phyloP scores from a whole-genome alignment of 2,329 filamentous ascomycete species.

The Penicillium digitatum region DNA sequence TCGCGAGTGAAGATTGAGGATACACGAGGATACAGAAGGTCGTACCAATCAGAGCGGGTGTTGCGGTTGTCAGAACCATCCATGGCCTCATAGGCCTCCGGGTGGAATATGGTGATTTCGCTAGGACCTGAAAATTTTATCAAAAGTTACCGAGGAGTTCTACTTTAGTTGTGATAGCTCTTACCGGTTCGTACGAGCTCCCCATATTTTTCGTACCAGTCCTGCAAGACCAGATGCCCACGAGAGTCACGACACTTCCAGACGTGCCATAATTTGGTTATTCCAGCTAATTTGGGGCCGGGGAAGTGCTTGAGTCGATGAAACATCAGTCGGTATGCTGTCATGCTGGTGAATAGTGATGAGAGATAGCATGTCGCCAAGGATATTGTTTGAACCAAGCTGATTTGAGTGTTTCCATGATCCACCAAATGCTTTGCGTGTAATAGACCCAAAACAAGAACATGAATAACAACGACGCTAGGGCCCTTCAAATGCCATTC shows the following conservation, averaged over 20 bases:
- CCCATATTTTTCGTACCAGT: background rate
- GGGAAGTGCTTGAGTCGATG: conserved; percentile 6
- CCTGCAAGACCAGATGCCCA: conserved; percentile 3
- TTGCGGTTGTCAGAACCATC: conserved; percentile 6
- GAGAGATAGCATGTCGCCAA: background rate
- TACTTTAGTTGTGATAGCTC: background rate
- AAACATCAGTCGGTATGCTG: background rate
- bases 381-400: background rate
- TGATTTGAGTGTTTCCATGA: background rate
- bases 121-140: background rate
- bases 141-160: background rate
- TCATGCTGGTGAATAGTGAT: background rate
- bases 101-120: conserved; percentile 10
- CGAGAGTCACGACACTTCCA: conserved; percentile 7
- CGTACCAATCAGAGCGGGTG: conserved; percentile 12
- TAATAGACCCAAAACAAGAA: background rate
- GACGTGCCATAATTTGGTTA: conserved; percentile 5
- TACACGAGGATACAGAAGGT: conserved; percentile 6
- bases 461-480: background rate
- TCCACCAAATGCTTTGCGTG: background rate
- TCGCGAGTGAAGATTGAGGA: conserved; percentile 12
- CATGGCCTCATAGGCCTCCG: conserved; percentile 9
- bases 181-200: conserved; percentile 1
- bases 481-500: conserved; percentile 7
- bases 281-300: background rate